Evolutionary conservation across 2,329 filamentous ascomycete genomes (phyloP), one percentile per base, ranked within the genome.

Genomic region (Lasiodiplodia hormozganensis): DNA sequence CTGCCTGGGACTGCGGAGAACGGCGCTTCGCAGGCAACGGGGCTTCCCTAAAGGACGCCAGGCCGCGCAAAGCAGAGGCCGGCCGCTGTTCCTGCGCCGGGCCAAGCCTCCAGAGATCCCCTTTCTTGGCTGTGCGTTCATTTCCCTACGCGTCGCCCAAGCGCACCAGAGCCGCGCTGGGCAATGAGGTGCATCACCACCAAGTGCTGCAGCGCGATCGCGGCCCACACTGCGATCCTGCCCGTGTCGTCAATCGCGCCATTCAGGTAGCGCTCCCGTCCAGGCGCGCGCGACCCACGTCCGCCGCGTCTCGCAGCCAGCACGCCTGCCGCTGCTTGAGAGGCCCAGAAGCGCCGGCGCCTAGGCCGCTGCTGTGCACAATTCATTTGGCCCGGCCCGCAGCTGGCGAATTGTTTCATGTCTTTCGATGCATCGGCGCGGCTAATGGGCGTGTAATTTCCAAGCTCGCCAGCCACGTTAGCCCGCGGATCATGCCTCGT

Each of bases 401-500:
- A 36, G 47, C 60, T 64, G 60, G 60, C 60, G 47, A 64, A 64
- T 64, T 52, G 60, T 64, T 64, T 64, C 60, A 64, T 51, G 60
- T 52, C 60, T 49, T n/a, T 52, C 31, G 43, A 64, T 52, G 60
- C 60, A 64, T 52, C 60, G 60, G 60, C 28, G 60, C 60, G 60
- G 60, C 60, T 64, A 64, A 52, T 31, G 43, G 43, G 34, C 10
- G 43, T 64, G 60, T 64, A 64, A 64, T 64, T 64, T 64, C 60
- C 43, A 21, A 52, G 60, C 43, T 31, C 47, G 43, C 60, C 60
- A 64, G 60, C 60, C 60, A 52, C 60, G 10, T 49, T 25, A 36
- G 43, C 43, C 21, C 43, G 56, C 56, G 36, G 36, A 60, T 52
- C 60, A 21, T 64, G 60, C 60, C 31, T 31, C 58, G 21, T 58